Base-by-base conservation (phyloP, 768 basidiomycete species). In the Peribolospora kevripleyi region DNA sequence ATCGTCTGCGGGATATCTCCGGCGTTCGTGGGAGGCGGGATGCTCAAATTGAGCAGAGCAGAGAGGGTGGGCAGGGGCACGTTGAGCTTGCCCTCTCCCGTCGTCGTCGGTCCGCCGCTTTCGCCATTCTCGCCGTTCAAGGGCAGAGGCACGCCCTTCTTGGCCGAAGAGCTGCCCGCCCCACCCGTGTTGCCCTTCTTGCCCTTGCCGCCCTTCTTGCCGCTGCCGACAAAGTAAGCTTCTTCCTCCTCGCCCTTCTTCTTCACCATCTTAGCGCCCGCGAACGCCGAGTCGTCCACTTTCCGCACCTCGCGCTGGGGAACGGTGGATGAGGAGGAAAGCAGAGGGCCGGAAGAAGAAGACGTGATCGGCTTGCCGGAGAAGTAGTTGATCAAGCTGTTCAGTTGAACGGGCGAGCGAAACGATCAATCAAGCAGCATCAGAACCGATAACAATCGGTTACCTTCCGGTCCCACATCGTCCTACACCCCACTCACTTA, bases 191-290 rank as follows among this genome's bases (percentile, higher is more conserved):
- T 61, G 65, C 78, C 79, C 68, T 78, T 82, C 54, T 73, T 74
- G 65, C 79, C 77, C 51, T 69, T 72, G 62, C 76, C 80, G 50
- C 73, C 73, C 67, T 82, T 85, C 58, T 73, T 68, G 58, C 70
- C 70, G 38, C 68, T 72, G 13, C 76, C 82, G 13, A 78, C 75
- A 66, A 86, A 88, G 67, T 86, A 84, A 4, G 77, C 62, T 54
- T 84, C 79, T 48, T 88, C 81, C 38, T 82, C 82, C 48, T 82
- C 82, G 41, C 78, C 81, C 72, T 95, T 95, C 76, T 98, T 98
- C 73, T 91, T 95, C 63, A 80, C 74, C 25, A 69, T 72, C 37
- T 90, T 74, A 56, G 80, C 67, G 42, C 81, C 84, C 52, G 81
- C 79, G 42, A 68, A 68, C 6, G 76, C 74, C 11, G 70, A 71